phyloP scores from a whole-genome alignment of 176 grass and related monocot species.

The Canna indica region DNA sequence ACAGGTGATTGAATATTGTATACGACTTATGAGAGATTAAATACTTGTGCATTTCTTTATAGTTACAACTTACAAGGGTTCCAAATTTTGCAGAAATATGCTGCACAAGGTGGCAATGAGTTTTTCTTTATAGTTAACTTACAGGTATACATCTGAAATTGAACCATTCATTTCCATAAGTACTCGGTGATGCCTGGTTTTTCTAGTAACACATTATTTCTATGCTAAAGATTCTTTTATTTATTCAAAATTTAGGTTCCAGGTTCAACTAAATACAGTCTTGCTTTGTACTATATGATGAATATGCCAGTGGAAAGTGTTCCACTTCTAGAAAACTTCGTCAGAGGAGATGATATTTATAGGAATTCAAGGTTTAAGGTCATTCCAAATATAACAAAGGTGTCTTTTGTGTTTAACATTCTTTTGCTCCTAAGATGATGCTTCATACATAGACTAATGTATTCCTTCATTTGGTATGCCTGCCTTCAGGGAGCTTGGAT shows the following conservation, averaged over 20 bases:
- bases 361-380: conserved; percentile 99
- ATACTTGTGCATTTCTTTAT: no score
- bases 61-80: not conserved
- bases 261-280: conserved; percentile 78
- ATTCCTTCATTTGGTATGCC: not conserved
- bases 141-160: conserved; percentile 36
- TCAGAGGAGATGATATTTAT: conserved; percentile 80
- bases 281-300: conserved; percentile 97
- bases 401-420: conserved; percentile 3
- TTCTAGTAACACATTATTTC: not conserved
- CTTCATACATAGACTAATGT: not conserved
- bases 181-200: not conserved
- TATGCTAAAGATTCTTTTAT: not conserved
- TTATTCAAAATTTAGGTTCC: conserved; percentile 43
- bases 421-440: not conserved
- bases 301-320: conserved; percentile 76
- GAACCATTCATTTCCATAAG: not conserved
- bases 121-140: conserved; percentile 98
- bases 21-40: no score
- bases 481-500: conserved; percentile 82
- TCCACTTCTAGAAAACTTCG: conserved; percentile 80
- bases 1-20: conserved; percentile 42
- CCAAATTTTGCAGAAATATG: conserved; percentile 70
- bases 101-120: conserved; percentile 56
- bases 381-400: conserved; percentile 95